These are phyloP conservation scores for Colletotrichum costaricense DNA, from an alignment of 2,329 filamentous ascomycete species.

Conservation along the genomic window DNA sequence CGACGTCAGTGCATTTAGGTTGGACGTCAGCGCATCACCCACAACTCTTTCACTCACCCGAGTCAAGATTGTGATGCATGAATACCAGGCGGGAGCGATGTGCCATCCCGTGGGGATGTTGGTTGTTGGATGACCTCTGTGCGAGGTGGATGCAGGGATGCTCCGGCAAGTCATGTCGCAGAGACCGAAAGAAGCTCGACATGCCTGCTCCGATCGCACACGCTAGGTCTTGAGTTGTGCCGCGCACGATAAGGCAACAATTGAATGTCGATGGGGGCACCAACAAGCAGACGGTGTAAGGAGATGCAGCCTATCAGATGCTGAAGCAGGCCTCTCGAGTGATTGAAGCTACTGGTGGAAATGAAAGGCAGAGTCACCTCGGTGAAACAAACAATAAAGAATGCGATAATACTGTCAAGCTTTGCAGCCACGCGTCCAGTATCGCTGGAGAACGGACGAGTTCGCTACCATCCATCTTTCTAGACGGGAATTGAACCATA, in stretches of 20 bases:
- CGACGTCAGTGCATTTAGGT: neutral
- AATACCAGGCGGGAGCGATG: slow-evolving; percentile 7
- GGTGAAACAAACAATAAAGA: too few relatives aligned
- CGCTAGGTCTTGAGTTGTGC: slow-evolving; percentile 1
- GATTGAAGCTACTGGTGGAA: neutral
- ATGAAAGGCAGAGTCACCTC: neutral
- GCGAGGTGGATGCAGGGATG: slow-evolving; percentile 13
- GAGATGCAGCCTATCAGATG: neutral
- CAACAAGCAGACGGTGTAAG: too few relatives aligned
- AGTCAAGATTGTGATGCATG: neutral
- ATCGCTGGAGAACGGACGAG: too few relatives aligned
- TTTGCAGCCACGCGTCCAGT: too few relatives aligned
- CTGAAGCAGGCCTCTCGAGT: neutral
- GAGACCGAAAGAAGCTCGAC: neutral
- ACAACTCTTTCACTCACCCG: neutral
- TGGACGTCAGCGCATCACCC: neutral
- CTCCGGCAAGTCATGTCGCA: slow-evolving; percentile 21
- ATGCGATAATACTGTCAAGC: too few relatives aligned
- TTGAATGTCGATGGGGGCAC: neutral
- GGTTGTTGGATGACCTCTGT: neutral
- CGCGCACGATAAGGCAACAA: neutral
- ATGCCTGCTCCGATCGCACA: slow-evolving; percentile 24
- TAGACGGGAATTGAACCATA: too few relatives aligned
- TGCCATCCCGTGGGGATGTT: neutral
- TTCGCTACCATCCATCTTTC: too few relatives aligned